phyloP scores from a whole-genome alignment of 331 rosid species.

The Malus hybrid region DNA sequence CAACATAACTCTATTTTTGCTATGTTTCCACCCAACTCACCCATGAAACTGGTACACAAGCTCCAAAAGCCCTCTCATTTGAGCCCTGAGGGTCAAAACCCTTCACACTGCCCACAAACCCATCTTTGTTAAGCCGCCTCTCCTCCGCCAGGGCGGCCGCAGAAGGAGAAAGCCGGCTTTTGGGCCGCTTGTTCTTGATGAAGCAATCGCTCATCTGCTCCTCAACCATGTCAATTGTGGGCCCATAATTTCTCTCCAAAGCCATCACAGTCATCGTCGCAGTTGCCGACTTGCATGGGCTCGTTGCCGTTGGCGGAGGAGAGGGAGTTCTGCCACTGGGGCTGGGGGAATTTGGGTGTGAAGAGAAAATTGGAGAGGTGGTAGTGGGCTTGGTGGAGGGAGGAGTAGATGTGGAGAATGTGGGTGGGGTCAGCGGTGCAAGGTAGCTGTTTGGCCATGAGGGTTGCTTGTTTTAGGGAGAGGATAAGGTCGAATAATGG shows the following conservation, averaged over 20 bases:
- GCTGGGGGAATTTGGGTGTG: constrained; percentile 17
- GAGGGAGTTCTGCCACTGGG: constrained; percentile 26
- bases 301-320: constrained; percentile 43
- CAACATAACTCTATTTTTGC: not conserved
- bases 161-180: constrained; percentile 64
- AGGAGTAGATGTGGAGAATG: constrained; percentile 55
- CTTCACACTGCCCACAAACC: constrained; percentile 20
- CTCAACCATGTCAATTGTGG: constrained; percentile 49
- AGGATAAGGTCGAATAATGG: constrained; percentile 45
- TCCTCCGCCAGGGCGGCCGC: constrained; percentile 33
- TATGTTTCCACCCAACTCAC: constrained; percentile 17
- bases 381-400: constrained; percentile 56
- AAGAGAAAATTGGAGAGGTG: constrained; percentile 68
- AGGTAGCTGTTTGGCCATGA: constrained; percentile 62
- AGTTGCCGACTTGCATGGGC: constrained; percentile 56
- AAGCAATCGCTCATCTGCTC: constrained; percentile 72
- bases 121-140: constrained; percentile 31
- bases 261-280: constrained; percentile 16
- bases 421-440: constrained; percentile 38
- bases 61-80: constrained; percentile 53
- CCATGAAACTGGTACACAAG: constrained; percentile 79
- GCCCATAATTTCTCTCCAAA: constrained; percentile 29
- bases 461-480: constrained; percentile 63
- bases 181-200: constrained; percentile 52
- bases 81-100: constrained; percentile 54